Evolutionary conservation across 306 rosid species (phyloP), one percentile per base, ranked within the genome.

Genomic region (Pterocarpus santalinus): DNA sequence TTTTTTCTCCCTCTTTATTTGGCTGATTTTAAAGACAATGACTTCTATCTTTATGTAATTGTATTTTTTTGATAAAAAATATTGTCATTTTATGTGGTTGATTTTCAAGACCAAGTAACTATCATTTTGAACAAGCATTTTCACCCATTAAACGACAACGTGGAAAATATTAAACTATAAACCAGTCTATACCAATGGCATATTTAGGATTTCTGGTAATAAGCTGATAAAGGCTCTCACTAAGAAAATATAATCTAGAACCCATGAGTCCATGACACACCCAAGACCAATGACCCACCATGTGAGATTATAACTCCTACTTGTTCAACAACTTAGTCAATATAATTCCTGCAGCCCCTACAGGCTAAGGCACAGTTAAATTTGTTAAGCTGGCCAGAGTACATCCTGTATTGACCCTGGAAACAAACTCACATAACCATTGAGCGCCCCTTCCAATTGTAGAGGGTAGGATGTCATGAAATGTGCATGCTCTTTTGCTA

Each of bases 381-480:
- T 60, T 22, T 41, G 44, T 14, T 44, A 35, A 35, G 28, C 7
- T 43, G 72, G 14, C 72, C 47, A 64, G 12, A 64, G 69, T 64
- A 64, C 46, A 64, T 0, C 16, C 2, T 47, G 38, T 22, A 44
- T 4, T 14, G 43, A 68, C 68, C 61, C 30, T 47, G 13, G 11
- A 28, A 34, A 35, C 38, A 63, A 72, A 34, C 32, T 61, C 55
- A 14, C 53, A 28, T 72, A 68, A 80, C 60, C 35, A 39, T 53
- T 36, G 65, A 76, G 33, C 36, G 2, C 1, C 47, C 35, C 36
- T 15, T 56, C 5, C 6, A 4, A 72, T 9, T 52, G 5, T 34
- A 49, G 14, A 35, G 22, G 36, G 15, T 34, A 34, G 11, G 2
- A 8, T 62, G 35, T 51, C 78, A 35, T 72, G 79, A 28, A 63